Percentiles rank a stretch among this genome's conserved stretches.
phyloP scores from a whole-genome alignment of 2,329 filamentous ascomycete genomes.

The Zymoseptoria passerinii region DNA sequence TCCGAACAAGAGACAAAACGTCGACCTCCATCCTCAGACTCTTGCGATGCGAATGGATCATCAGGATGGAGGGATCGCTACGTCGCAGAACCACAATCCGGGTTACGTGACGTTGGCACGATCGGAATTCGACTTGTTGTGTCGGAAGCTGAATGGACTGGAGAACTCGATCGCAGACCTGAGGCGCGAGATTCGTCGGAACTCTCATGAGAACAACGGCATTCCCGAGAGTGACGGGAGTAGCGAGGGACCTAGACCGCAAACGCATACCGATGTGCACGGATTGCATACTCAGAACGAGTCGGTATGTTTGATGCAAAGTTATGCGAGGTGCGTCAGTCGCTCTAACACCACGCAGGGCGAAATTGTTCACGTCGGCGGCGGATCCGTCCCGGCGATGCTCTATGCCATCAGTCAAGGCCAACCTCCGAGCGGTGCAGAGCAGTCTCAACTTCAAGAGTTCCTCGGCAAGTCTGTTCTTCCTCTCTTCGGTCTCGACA shows the following conservation, averaged over 20 bases:
- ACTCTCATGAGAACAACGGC: constrained; percentile 11
- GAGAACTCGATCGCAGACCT: constrained; percentile 41
- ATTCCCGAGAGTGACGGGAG: constrained; percentile 14
- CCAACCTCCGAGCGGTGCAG: constrained; percentile 26
- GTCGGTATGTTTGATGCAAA: constrained; percentile 4
- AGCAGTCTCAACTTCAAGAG: constrained; percentile 48
- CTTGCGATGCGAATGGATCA: constrained; percentile 10
- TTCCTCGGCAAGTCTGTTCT: constrained; percentile 53
- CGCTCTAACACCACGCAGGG: constrained; percentile 36
- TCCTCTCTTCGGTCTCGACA: constrained; percentile 55
- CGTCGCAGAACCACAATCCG: constrained; percentile 3
- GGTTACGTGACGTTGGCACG: constrained; percentile 26
- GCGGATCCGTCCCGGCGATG: constrained; percentile 53
- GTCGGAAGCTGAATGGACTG: constrained; percentile 40
- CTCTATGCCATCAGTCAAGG: constrained; percentile 44
- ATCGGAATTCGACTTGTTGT: constrained; percentile 42
- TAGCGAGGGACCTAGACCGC: constrained; percentile 6
- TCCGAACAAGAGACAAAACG: constrained; percentile 30
- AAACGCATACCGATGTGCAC: constrained; percentile 40
- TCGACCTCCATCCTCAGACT: constrained; percentile 14
- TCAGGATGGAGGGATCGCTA: constrained; percentile 10
- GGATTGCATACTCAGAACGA: constrained; percentile 55
- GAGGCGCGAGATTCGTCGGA: constrained; percentile 25
- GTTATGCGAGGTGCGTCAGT: too few species aligned
- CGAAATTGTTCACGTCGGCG: constrained; percentile 54